These are phyloP conservation scores for Glycine soja DNA, from an alignment of 306 rosid genomes.

Conservation along the genomic window DNA sequence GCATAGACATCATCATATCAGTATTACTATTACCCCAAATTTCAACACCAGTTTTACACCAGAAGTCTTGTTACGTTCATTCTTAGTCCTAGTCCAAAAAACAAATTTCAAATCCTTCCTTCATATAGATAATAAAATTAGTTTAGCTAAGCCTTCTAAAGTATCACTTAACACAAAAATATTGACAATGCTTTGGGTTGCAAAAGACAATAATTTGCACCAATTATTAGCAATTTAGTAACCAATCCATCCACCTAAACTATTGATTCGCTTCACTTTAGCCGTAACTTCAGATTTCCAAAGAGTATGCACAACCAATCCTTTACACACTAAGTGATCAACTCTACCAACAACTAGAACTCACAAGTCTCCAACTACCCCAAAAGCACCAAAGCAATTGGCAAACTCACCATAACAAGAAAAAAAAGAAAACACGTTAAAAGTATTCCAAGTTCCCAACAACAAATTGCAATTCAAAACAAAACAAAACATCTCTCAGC, in stretches of 20 bases:
- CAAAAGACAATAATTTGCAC: slow-evolving; percentile 26
- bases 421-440: not conserved
- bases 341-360: slow-evolving; percentile 23
- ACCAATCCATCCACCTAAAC: slow-evolving; percentile 19
- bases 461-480: slow-evolving; percentile 27
- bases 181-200: slow-evolving; percentile 28
- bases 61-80: too few species aligned
- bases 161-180: slow-evolving; percentile 3
- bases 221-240: slow-evolving; percentile 21
- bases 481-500: not conserved
- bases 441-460: slow-evolving; percentile 36
- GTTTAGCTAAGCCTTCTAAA: slow-evolving; percentile 3
- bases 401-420: slow-evolving; percentile 14
- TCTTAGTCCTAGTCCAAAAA: slow-evolving; percentile 1
- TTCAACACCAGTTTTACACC: not conserved
- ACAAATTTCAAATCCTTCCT: slow-evolving; percentile 20
- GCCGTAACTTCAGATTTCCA: slow-evolving; percentile 13
- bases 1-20: too few species aligned
- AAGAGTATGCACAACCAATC: slow-evolving; percentile 10
- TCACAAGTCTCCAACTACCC: slow-evolving; percentile 43
- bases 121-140: slow-evolving; percentile 11
- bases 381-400: slow-evolving; percentile 24
- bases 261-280: slow-evolving; percentile 14
- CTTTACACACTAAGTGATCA: slow-evolving; percentile 30
- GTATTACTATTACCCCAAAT: slow-evolving; percentile 3